Conservation (phyloP, 179 eudicot species). For the Camellia oleifera region DNA sequence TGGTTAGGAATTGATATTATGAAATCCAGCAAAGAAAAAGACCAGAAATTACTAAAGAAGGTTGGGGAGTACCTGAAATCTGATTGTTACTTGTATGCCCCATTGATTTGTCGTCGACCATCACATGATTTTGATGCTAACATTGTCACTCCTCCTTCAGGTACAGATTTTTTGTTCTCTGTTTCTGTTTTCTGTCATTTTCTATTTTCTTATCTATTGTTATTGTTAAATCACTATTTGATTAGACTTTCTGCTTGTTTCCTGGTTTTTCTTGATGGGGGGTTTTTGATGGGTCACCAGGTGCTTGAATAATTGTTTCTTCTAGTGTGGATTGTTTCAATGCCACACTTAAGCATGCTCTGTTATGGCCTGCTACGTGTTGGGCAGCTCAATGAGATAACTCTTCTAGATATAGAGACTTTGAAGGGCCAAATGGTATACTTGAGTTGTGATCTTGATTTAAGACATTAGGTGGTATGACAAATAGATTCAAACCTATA, state of each 20-base stretch:
- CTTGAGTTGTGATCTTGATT: too few species aligned
- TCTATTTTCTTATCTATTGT: too few species aligned
- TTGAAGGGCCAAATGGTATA: background rate
- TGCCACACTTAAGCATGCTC: background rate
- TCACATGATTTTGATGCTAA: background rate
- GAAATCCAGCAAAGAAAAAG: constrained; percentile 1
- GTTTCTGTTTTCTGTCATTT: background rate
- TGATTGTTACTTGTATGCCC: constrained; percentile 32
- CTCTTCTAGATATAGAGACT: background rate
- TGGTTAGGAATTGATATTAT: constrained; percentile 13
- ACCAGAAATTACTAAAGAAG: constrained; percentile 15
- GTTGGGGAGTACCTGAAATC: constrained; percentile 25
- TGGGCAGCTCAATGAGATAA: too few species aligned
- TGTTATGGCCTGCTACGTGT: background rate
- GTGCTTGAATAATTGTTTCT: background rate
- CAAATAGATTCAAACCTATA: too few species aligned
- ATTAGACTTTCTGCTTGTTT: too few species aligned
- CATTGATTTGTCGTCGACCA: constrained; percentile 22
- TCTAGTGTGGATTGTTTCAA: background rate
- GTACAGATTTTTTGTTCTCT: background rate
- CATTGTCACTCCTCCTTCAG: background rate
- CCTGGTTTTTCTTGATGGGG: too few species aligned
- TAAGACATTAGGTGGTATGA: too few species aligned
- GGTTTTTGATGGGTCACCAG: too few species aligned
- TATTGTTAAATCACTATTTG: background rate